Base-by-base conservation (phyloP, 1,284 basidiomycete genomes). In the Athelia psychrophila region DNA sequence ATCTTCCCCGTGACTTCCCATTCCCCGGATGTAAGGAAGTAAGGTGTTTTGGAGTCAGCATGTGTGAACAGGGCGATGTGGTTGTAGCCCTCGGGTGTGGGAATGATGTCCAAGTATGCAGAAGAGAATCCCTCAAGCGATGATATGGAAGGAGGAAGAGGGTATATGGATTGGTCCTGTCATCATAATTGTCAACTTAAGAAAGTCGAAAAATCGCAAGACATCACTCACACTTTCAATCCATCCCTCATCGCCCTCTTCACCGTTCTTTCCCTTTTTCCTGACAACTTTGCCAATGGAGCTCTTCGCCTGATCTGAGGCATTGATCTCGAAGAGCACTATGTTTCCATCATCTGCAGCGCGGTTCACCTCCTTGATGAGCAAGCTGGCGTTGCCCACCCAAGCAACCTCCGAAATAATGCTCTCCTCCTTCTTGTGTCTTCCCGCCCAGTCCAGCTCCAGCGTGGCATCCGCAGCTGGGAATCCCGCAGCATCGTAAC, bases 181-280 rank as follows among this genome's bases (percentile, higher is more conserved):
- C 51, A 50, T 23, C 18, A 25, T 2, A 54, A 20, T 30, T 13
- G 13, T 30, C 27, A 30, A 13, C 27, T 45, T 58, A 49, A 60
- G 50, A 50, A 36, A n/a, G 15, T 42, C n/a, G 30, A 49, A 53
- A 42, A 46, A 24, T n/a, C 10, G 23, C 48, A 47, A 46, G 48
- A 48, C 47, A 60, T 24, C 23, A 72, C 83, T 54, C 57, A 86
- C 86, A 52, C 76, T 68, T 44, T 97, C 91, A 58, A 98, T 93
- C 95, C 96, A 98, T 0, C 96, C 96, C 40, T 86, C 83, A 62
- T 96, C 95, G 1, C 86, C 88, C 63, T 95, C 80, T 63, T 95
- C 93, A 3, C 92, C 92, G 16, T 84, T 70, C 64, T 82, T 83
- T 13, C 94, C 93, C 18, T 92, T 73, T 56, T 76, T 86, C 52